phyloP scores from a whole-genome alignment of 257 asterid species.

The Anisodus acutangulus region DNA sequence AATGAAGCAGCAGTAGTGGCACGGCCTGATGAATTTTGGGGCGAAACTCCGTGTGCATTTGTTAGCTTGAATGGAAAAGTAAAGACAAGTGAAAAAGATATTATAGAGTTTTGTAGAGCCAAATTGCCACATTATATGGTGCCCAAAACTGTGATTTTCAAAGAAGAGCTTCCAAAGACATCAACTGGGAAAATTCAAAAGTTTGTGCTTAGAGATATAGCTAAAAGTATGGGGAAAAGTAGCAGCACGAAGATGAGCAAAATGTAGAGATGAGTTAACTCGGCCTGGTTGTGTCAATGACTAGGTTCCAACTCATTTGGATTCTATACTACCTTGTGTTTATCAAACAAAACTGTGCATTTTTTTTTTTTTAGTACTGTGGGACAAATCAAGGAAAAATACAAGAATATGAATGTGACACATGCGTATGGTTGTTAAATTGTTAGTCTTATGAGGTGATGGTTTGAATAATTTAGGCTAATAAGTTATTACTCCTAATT shows the following conservation, averaged over 20 bases:
- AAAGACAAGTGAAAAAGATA: constrained; percentile 55
- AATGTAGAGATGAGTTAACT: constrained; percentile 38
- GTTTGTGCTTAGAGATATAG: constrained; percentile 63
- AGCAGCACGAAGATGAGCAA: constrained; percentile 39
- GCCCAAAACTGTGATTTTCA: constrained; percentile 66
- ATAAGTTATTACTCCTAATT: background rate
- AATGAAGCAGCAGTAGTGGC: constrained; percentile 92
- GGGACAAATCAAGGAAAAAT: background rate
- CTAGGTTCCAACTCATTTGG: constrained; percentile 18
- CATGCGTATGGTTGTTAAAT: constrained; percentile 17
- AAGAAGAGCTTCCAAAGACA: constrained; percentile 75
- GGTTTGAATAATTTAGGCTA: background rate
- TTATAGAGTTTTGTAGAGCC: constrained; percentile 54
- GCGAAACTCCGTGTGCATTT: constrained; percentile 85
- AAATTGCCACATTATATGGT: constrained; percentile 72
- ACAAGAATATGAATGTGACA: background rate
- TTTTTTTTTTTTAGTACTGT: background rate
- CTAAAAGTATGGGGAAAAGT: constrained; percentile 49
- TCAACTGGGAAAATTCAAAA: constrained; percentile 83
- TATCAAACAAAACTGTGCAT: background rate
- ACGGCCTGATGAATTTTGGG: constrained; percentile 78
- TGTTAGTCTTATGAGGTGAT: background rate
- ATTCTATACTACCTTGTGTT: background rate
- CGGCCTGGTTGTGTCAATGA: background rate
- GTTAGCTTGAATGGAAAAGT: constrained; percentile 59